A percentile compares a stretch with the other conserved stretches of the same genome.
Conservation (phyloP, 2,329 filamentous ascomycete species). For the Byssoonygena ceratinophila region DNA sequence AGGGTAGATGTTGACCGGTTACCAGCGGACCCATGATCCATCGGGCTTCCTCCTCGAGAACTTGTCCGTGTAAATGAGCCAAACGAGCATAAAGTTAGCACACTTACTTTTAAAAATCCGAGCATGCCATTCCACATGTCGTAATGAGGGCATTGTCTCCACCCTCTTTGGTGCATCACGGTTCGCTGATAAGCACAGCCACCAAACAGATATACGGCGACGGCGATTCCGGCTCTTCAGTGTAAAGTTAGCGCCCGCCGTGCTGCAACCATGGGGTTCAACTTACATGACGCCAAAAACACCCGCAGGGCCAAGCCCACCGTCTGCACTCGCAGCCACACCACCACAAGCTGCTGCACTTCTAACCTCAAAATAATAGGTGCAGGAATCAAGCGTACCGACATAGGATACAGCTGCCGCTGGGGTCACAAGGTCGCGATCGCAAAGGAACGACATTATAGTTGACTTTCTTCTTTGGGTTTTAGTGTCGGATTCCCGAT, state of each 20-base stretch:
- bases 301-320: slow-evolving; percentile 56
- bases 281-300: slow-evolving; percentile 78
- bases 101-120: slow-evolving; percentile 67
- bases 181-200: slow-evolving; percentile 93
- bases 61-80: slow-evolving; percentile 22
- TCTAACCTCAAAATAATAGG: slow-evolving; percentile 90
- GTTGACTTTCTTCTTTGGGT: slow-evolving; percentile 56
- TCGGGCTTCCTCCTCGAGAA: slow-evolving; percentile 20
- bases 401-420: slow-evolving; percentile 71
- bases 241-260: slow-evolving; percentile 15
- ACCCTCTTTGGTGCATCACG: slow-evolving; percentile 85
- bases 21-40: slow-evolving; percentile 20
- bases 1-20: slow-evolving; percentile 18
- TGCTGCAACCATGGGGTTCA: slow-evolving; percentile 32
- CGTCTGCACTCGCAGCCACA: slow-evolving; percentile 47
- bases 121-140: slow-evolving; percentile 81
- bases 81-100: slow-evolving; percentile 31
- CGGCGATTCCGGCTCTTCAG: slow-evolving; percentile 50
- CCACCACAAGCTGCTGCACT: slow-evolving; percentile 75
- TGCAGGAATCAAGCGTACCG: slow-evolving; percentile 78
- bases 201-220: slow-evolving; percentile 80
- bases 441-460: slow-evolving; percentile 86
- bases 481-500: slow-evolving; percentile 13
- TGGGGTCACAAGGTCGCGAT: slow-evolving; percentile 61
- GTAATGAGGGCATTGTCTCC: slow-evolving; percentile 93